phyloP scores from a whole-genome alignment of 106 monocot genomes.

The Acanthochlamys bracteata region DNA sequence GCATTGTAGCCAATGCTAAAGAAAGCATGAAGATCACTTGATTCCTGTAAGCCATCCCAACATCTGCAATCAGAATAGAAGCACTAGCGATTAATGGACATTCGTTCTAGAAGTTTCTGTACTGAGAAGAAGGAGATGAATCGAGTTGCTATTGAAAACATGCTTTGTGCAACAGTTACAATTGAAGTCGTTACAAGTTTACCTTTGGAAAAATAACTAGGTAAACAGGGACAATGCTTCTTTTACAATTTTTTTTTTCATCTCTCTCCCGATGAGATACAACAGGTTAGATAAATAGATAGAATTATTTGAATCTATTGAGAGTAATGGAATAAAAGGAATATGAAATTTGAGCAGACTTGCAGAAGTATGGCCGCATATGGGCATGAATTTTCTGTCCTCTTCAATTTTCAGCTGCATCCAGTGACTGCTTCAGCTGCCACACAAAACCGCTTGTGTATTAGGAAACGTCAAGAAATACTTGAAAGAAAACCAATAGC shows the following conservation, averaged over 20 bases:
- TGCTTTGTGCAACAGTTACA: slow-evolving; percentile 12
- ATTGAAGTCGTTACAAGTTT: slow-evolving; percentile 22
- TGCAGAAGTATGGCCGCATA: slow-evolving; percentile 6
- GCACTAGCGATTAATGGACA: no score
- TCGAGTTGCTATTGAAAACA: slow-evolving; percentile 4
- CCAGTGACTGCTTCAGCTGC: slow-evolving; percentile 41
- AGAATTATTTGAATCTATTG: slow-evolving; percentile 21
- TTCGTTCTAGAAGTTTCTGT: no score
- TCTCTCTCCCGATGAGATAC: no score
- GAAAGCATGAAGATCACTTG: no score
- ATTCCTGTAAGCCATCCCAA: no score
- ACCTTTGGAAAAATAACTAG: slow-evolving; percentile 40
- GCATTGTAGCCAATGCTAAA: no score
- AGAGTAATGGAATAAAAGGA: slow-evolving; percentile 2
- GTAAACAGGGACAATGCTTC: slow-evolving; percentile 27
- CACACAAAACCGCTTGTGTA: slow-evolving; percentile 15
- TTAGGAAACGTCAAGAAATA: no score
- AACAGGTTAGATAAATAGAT: slow-evolving; percentile 17
- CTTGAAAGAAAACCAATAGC: no score
- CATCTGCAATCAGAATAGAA: no score
- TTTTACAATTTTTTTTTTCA: slow-evolving; percentile 27
- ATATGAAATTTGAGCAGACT: slow-evolving; percentile 14
- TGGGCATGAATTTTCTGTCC: not conserved
- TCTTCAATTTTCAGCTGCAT: slow-evolving; percentile 28
- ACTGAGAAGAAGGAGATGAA: not conserved